phyloP scores from a whole-genome alignment of 164 flowering plant genomes.

The Platanus orientalis region DNA sequence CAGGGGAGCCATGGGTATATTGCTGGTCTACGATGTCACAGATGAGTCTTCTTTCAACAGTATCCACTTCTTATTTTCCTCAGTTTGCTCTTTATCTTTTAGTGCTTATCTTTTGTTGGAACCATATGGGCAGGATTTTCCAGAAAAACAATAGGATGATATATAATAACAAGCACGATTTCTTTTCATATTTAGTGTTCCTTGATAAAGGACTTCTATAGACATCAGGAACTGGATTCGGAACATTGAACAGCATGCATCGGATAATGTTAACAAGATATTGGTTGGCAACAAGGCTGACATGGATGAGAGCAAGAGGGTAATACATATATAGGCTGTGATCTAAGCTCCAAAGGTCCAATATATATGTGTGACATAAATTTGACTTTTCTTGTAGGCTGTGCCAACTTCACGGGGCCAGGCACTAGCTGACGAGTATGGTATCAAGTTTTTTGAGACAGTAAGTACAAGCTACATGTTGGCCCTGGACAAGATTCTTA shows the following conservation, averaged over 20 bases:
- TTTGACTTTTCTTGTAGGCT: slow-evolving; percentile 28
- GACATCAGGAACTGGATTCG: slow-evolving; percentile 76
- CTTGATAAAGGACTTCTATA: slow-evolving; percentile 21
- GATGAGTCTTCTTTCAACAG: slow-evolving; percentile 56
- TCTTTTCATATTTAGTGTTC: slow-evolving; percentile 14
- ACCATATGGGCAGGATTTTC: background rate
- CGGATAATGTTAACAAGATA: slow-evolving; percentile 65
- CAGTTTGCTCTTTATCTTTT: background rate
- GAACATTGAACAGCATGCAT: slow-evolving; percentile 69
- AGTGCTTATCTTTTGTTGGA: background rate
- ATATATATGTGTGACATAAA: slow-evolving; percentile 5
- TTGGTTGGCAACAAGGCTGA: slow-evolving; percentile 74
- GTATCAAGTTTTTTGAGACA: slow-evolving; percentile 53
- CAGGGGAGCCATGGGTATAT: slow-evolving; percentile 64
- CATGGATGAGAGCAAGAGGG: slow-evolving; percentile 76
- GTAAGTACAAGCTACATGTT: slow-evolving; percentile 24
- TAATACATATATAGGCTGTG: too few relatives aligned
- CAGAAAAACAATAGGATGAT: background rate
- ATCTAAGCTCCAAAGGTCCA: slow-evolving; percentile 6
- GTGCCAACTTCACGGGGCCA: slow-evolving; percentile 52
- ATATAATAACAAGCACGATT: background rate
- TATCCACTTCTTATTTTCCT: slow-evolving; percentile 20
- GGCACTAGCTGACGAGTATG: slow-evolving; percentile 54
- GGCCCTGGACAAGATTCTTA: background rate
- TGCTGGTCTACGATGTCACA: slow-evolving; percentile 59